Evolutionary conservation across 306 rosid species (phyloP), one percentile per base, ranked within the genome.

Genomic region (Pyrus betulifolia): DNA sequence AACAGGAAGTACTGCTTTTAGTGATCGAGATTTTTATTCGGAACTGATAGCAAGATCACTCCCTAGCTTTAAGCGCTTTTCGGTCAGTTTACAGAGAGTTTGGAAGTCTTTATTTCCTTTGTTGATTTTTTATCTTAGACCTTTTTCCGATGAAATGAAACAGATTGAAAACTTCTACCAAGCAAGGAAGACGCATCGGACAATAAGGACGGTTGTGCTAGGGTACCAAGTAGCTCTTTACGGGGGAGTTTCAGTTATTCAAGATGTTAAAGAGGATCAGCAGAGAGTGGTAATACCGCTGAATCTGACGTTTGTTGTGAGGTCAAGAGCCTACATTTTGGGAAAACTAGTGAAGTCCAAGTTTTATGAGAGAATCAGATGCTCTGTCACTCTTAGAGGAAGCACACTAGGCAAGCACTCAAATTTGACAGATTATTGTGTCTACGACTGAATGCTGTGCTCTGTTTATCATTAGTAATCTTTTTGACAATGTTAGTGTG

Each of bases 321-420:
- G 98, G 80, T 95, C 98, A 0, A 89, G 92, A 75, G 97, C 98
- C 77, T 81, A 88, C 81, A 88, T 95, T 76, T 64, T 95, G 73
- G 97, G 98, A 51, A 80, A 75, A 33, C 79, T 95, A 69, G 97
- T 95, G 13, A 91, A 80, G 81, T 89, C 97, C n/a, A 90, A 90
- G 76, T 90, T 95, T 77, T 87, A 90, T 75, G 40, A 68, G 19
- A 85, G 85, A 75, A 72, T 95, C 64, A 83, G 81, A 63, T 95
- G 98, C 75, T 79, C 92, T 23, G 80, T 95, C 63, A 89, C 91
- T 51, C 81, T 95, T 11, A 88, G 82, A 46, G 89, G 88, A 74
- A 83, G 78, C 78, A 87, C 71, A 18, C 91, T 95, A 1, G 98
- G 91, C 60, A 95, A 88, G 52, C 89, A 75, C 77, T 85, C 86